Evolutionary conservation across 2,329 filamentous ascomycete species (phyloP), one percentile per base, ranked within the genome.

Genomic region (Microdochium nivale): DNA sequence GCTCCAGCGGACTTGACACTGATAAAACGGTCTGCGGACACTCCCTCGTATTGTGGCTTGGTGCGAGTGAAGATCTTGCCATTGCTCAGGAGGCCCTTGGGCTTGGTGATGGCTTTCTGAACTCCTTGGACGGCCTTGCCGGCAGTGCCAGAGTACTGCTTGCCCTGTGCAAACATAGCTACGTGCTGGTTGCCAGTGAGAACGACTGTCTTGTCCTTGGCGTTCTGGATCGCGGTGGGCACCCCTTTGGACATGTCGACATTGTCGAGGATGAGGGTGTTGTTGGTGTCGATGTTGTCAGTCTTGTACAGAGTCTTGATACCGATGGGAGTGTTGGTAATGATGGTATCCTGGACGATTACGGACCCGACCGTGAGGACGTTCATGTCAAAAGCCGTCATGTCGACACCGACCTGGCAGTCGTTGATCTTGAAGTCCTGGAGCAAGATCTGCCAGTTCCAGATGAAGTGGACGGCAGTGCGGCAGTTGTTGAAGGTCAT

Each of bases 371-470:
- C 90, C 11, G 83, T 86, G 71, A 94, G 87, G 59, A 63, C 59
- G n/a, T 76, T 71, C 30, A 73, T 66, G 25, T 75, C 80, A 48
- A 81, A 79, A 58, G 79, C 80, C 50, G 85, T 80, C 83, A 95
- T 89, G 69, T 95, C 87, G 56, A 95, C 73, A 51, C 88, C 90
- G 37, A 91, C 70, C n/a, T 74, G 71, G 64, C 86, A 88, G 65
- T 86, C 82, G 66, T 89, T 83, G 69, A 95, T 88, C 47, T 72
- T 78, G 35, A 95, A 59, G 33, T 81, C 86, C 65, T 92, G 89
- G 70, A 94, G 81, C 46, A 85, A 83, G 86, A 87, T 95, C 19
- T 83, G 75, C 90, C 90, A 95, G 72, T 92, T 88, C 90, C 90
- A 95, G 75, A 90, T 90, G 83, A 94, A 87, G 71, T 81, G 89